Evolutionary conservation across 1,284 basidiomycete genomes (phyloP).

Genomic region (Kalmanozyma brasiliensis): DNA sequence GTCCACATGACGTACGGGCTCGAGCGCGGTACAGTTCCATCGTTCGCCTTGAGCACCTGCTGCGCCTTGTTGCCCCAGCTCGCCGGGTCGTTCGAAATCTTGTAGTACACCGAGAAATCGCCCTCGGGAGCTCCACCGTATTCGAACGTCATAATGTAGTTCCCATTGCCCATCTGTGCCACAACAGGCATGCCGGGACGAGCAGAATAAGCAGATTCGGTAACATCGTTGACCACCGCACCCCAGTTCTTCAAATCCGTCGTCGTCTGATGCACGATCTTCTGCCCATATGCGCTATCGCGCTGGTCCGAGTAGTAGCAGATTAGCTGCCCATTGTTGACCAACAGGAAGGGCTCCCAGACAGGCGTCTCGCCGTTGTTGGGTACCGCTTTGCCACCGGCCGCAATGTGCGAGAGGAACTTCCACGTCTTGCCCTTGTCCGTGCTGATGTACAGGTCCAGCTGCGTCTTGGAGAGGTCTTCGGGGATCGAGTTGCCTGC

Average conservation of each 20-base stretch:
- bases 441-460: slow-evolving; percentile 68
- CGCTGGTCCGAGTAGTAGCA: slow-evolving; percentile 69
- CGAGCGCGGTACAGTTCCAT: slow-evolving; percentile 59
- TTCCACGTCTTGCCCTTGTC: slow-evolving; percentile 66
- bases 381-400: slow-evolving; percentile 54
- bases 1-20: slow-evolving; percentile 67
- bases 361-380: slow-evolving; percentile 64
- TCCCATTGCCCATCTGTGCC: slow-evolving; percentile 63
- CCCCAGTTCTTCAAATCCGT: slow-evolving; percentile 67
- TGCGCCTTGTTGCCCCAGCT: slow-evolving; percentile 32
- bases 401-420: slow-evolving; percentile 62
- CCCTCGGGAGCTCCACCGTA: slow-evolving; percentile 57
- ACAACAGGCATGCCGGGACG: slow-evolving; percentile 69
- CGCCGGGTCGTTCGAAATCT: slow-evolving; percentile 33
- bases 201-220: slow-evolving; percentile 55
- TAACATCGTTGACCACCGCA: slow-evolving; percentile 65
- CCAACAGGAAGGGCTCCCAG: slow-evolving; percentile 68
- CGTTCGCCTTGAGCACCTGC: slow-evolving; percentile 43
- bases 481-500: slow-evolving; percentile 54
- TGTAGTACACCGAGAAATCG: slow-evolving; percentile 37
- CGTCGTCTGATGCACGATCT: slow-evolving; percentile 67
- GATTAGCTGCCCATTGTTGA: slow-evolving; percentile 66
- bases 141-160: slow-evolving; percentile 68
- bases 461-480: slow-evolving; percentile 65
- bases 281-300: slow-evolving; percentile 67